Base-by-base conservation (phyloP, 164 flowering plant species). In the Protea cynaroides region DNA sequence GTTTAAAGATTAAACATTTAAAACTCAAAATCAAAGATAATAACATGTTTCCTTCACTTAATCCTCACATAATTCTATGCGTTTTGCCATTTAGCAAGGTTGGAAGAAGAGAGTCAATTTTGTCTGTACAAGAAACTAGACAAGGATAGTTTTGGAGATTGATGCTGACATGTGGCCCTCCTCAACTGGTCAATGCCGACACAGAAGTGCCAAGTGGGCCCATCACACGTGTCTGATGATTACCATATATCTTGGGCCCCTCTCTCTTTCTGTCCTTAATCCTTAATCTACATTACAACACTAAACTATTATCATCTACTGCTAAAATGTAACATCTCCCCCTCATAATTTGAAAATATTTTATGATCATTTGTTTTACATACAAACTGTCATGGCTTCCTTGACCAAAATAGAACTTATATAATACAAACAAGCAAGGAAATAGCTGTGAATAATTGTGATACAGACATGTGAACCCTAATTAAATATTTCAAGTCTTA, bases 181-280 rank as follows among this genome's bases (percentile, higher is more conserved):
- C 29, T 9, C 15, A 73, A 71, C 69, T 68, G 52, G 81, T 79
- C 80, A 81, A 83, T n/a, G 73, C 79, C 76, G 87, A 79, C 87
- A 83, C 68, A 59, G n/a, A 69, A 63, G 64, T 71, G 72, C 52
- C 79, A 50, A 1, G 52, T 80, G 81, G 84, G 78, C 58, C 60
- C 46, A 18, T 18, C 19, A 74, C 83, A 76, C 84, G 76, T 78
- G 80, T 74, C 58, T 66, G 62, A 72, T 74, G 73, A 73, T 77
- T 65, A 25, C 59, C 66, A 56, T 3, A 71, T 59, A 58, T 49
- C 57, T 70, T 55, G 65, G 72, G 64, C 25, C 62, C 64, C n/a
- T n/a, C 53, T 4, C 11, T 37, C 18, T 23, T 7, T 52, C 25
- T 24, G 8, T 23, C 38, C 5, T 3, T n/a, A 23, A 23, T 25